phyloP scores from a whole-genome alignment of 73 alveolate genomes.

The Tetrahymena malaccensis region DNA sequence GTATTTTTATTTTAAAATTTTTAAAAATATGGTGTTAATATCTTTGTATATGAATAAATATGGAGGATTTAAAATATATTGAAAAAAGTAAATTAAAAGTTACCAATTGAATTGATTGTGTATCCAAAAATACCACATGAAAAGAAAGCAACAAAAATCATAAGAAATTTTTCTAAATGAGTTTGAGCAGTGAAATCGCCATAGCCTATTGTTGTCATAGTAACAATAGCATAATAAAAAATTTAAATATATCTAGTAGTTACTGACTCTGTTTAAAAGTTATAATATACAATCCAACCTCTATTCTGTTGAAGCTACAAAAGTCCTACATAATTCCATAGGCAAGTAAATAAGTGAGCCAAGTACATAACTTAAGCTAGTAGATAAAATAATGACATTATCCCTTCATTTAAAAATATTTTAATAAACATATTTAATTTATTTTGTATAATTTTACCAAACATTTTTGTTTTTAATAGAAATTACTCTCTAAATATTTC shows the following conservation, averaged over 20 bases:
- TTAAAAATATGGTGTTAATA: too few species aligned
- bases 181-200: conserved; percentile 29
- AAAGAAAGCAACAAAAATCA: conserved; percentile 20
- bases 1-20: too few species aligned
- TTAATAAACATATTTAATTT: background rate
- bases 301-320: background rate
- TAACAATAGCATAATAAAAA: conserved; percentile 27
- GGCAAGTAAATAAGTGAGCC: background rate
- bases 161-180: background rate
- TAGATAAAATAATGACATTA: background rate
- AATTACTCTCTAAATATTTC: background rate
- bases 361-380: background rate
- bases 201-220: conserved; percentile 41
- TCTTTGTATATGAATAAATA: too few species aligned
- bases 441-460: background rate
- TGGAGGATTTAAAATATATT: too few species aligned
- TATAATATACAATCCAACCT: background rate
- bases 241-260: background rate
- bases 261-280: background rate
- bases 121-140: conserved; percentile 37
- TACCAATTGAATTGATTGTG: conserved; percentile 14
- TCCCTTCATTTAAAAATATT: background rate
- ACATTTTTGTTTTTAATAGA: background rate
- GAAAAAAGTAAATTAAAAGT: background rate
- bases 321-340: background rate